A percentile compares a stretch with the other conserved stretches of the same genome.
These are phyloP conservation scores for Tothia fuscella DNA, from an alignment of 2,329 filamentous ascomycete species.

Conservation along the genomic window DNA sequence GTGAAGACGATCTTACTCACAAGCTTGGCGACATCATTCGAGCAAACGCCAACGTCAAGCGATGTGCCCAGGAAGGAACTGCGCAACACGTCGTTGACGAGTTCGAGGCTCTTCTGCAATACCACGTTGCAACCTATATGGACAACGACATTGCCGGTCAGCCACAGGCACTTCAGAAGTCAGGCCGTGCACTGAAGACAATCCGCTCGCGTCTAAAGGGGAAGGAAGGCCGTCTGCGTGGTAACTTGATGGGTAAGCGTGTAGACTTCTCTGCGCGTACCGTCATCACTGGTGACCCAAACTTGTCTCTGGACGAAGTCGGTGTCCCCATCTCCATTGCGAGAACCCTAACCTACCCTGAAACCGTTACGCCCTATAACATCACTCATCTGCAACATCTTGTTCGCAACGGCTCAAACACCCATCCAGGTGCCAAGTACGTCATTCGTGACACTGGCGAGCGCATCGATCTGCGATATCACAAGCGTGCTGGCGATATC, in stretches of 20 bases:
- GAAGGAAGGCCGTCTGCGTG: conserved; percentile 93
- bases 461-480: conserved; percentile 86
- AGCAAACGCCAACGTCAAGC: conserved; percentile 86
- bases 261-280: conserved; percentile 99
- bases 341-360: conserved; percentile 84
- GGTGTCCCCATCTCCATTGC: conserved; percentile 93
- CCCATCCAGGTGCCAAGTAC: conserved; percentile 92
- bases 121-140: conserved; percentile 98
- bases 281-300: conserved; percentile 97
- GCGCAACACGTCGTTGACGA: conserved; percentile 84
- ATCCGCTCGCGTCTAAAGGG: conserved; percentile 96
- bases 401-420: conserved; percentile 86
- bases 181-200: conserved; percentile 88
- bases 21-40: conserved; percentile 98
- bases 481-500: conserved; percentile 76
- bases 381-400: conserved; percentile 82
- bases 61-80: conserved; percentile 82
- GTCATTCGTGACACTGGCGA: conserved; percentile 90
- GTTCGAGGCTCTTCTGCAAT: conserved; percentile 86
- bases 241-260: conserved; percentile 99
- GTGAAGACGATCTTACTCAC: conserved; percentile 98
- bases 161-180: conserved; percentile 92
- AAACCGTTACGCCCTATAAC: conserved; percentile 96
- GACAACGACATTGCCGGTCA: conserved; percentile 97
- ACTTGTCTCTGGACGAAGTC: conserved; percentile 91